Base-by-base conservation (phyloP, 2,329 filamentous ascomycete species). In the Paramyrothecium roridum region DNA sequence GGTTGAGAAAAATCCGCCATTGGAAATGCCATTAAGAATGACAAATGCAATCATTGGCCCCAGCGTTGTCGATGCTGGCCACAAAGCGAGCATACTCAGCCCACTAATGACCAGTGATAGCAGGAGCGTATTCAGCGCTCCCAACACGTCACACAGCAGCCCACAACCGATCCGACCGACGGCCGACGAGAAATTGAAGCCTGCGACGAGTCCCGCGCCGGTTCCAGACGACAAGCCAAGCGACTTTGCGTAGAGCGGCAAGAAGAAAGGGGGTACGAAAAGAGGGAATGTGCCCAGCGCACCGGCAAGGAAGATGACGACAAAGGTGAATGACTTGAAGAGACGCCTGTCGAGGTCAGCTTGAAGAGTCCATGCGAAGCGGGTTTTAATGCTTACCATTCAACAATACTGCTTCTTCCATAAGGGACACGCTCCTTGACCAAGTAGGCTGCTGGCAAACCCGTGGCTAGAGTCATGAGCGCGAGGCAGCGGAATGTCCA, bases 1-100 rank as follows among this genome's bases (percentile, higher is more conserved):
- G 0, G 80, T 81, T 1, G 80, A 79, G 62, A 88, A 87, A 71
- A 87, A 87, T 0, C 80, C 83, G 0, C 85, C 85, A 60, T 86
- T 87, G 6, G 80, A 76, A 40, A 78, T 69, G 0, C 85, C 85
- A 58, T 86, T 87, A 21, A 87, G 69, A 7, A 86, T 71, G 10
- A 81, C 81, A 62, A 88, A 88, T 0, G 78, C 67, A 17, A 81
- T 69, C 26, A 87, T 64, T 0, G 83, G 82, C 0, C 70, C 80
- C 2, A 87, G 65, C 0, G 78, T 78, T 10, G 72, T 79, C 2
- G 81, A 83, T 0, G 82, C 75, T 0, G 85, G 84, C 85, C 84
- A 87, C 2, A 87, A 71, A 1, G 79, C 77, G 16, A 87, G 70
- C 75, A 86, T 84, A 54, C 81, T 86, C 1, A 85, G 43, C 0